Evolutionary conservation across 495 filamentous ascomycete species (phyloP), one percentile per base, ranked within the genome.

Genomic region (Penicillium steckii): DNA sequence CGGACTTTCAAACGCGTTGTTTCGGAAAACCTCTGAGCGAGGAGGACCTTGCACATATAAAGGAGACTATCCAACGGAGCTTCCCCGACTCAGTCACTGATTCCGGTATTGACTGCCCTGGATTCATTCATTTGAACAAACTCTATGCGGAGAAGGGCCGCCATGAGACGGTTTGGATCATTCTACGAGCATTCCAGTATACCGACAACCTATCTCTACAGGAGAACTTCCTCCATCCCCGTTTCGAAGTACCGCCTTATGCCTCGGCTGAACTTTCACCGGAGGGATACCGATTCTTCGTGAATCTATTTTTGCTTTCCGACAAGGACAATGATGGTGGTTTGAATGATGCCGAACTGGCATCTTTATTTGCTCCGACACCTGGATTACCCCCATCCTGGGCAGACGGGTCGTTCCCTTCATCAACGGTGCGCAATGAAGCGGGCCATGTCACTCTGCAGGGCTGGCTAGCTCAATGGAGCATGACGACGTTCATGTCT

Each of bases 401-500:
- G 94, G 73, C 83, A 0, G 94, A 97, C 47, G 91, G 94, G 47
- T 86, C 87, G 12, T 98, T 98, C 64, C 95, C 94, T 6, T 93
- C 89, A 3, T 95, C 89, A 3, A 95, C 95, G 10, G 91, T 97
- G 13, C 86, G 90, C 29, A 97, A 95, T 65, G 94, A 98, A 70
- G 90, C 91, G 8, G 92, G 93, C 1, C 82, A 97, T 69, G 91
- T 98, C 55, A 98, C 94, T 3, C 79, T 97, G 2, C 94, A 98
- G 68, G 94, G 94, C 4, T 98, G 94, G 94, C 80, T 98, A 15
- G 95, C 94, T 4, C 94, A 98, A 57, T 98, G 94, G 94, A 96
- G 91, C 69, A 98, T 98, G 94, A 98, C 95, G 0, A 98, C 94
- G 2, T 98, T 97, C 60, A 81, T 91, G 44, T 91, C 94, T 25